Base-by-base conservation (phyloP, 768 basidiomycete genomes). In the Gloeophyllum trabeum region DNA sequence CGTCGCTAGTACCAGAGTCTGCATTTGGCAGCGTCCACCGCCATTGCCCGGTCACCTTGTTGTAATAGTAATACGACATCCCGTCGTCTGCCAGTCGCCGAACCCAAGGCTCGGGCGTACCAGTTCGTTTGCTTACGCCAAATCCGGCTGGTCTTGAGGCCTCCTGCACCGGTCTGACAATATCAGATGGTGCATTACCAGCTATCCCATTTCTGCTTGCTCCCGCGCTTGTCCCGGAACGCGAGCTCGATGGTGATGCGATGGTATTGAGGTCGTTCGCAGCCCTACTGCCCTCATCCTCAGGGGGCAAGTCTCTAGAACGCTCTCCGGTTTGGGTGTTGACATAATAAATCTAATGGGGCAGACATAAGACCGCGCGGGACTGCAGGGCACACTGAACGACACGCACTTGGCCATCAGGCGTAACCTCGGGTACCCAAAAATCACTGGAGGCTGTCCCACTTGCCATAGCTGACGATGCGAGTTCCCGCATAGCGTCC, bases 401-500 rank as follows among this genome's bases (percentile, higher is more conserved):
- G 43, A 26, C n/a, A 61, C 78, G 56, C 54, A 86, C 91, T 74
- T 88, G 87, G 40, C 89, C 88, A 51, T 86, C 78, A 35, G 70
- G 62, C 2, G 85, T 84, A 28, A 94, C 76, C 51, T 79, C 75
- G 7, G 93, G 93, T 57, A 92, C 78, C 93, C 93, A 97, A 61
- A 81, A 93, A 51, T 93, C 86, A 51, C 73, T 81, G 6, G 74
- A 71, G 51, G 72, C 62, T 7, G 65, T 59, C 36, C 45, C 56
- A 40, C 59, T 59, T 38, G 46, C 50, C 18, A 50, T 32, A n/a
- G 56, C 45, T 18, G 53, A 41, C 46, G 53, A 54, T 1, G 54
- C 59, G 14, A 59, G 54, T 25, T 61, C 61, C 12, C 58, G 52
- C 40, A 62, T 51, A 12, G 54, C 65, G 43, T 60, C 64, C 24